Conservation (phyloP, 2,329 filamentous ascomycete species). For the Pseudocercospora fijiensis region DNA sequence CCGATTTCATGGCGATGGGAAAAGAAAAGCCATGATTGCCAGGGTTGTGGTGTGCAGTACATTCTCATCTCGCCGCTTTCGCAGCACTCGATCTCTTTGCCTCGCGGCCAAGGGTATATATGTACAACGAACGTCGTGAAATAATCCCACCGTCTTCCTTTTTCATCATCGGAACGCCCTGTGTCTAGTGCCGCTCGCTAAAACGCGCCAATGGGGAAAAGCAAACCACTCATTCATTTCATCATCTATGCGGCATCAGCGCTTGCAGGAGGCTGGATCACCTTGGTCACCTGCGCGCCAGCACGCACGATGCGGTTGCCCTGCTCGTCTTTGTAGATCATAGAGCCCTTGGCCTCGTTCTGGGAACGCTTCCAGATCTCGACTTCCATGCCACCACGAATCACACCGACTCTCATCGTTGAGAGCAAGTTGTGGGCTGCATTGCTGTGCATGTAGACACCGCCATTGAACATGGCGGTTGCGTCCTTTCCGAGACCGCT, state of each 20-base stretch:
- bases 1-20: not conserved
- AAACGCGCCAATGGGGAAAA: conserved; percentile 22
- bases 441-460: conserved; percentile 87
- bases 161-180: conserved; percentile 5
- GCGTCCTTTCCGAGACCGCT: conserved; percentile 83
- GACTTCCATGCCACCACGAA: conserved; percentile 82
- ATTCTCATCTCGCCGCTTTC: not conserved
- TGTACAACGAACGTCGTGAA: conserved; percentile 10
- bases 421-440: conserved; percentile 85
- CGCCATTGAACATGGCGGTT: conserved; percentile 87
- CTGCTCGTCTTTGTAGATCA: conserved; percentile 74
- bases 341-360: conserved; percentile 78
- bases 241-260: conserved; percentile 72
- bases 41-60: not conserved
- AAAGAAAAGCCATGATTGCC: too few species aligned
- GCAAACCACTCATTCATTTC: conserved; percentile 14
- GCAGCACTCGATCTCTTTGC: conserved; percentile 3
- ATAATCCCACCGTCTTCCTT: not conserved
- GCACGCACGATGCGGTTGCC: conserved; percentile 83
- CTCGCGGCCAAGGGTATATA: not conserved
- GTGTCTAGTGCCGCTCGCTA: conserved; percentile 19
- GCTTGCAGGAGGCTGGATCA: conserved; percentile 73
- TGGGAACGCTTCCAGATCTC: conserved; percentile 91
- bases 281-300: conserved; percentile 80
- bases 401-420: conserved; percentile 83